A percentile compares a stretch with the other conserved stretches of the same genome.
phyloP scores from a whole-genome alignment of 805 yeast genomes.

The Candida palmyrensis region DNA sequence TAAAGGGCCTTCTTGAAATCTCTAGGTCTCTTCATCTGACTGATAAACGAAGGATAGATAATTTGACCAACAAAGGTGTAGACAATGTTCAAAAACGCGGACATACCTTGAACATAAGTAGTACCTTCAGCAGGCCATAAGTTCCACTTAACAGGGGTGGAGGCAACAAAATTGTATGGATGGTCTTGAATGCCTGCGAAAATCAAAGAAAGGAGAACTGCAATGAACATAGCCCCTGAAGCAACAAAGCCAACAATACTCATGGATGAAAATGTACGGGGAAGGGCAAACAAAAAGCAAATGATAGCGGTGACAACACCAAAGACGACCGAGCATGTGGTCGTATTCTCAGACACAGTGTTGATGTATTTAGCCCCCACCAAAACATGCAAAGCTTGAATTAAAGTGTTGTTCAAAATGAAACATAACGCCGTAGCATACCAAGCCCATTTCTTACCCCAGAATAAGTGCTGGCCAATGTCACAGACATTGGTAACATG shows the following conservation, averaged over 20 bases:
- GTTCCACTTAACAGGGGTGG: constrained; percentile 36
- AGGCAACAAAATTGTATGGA: constrained; percentile 35
- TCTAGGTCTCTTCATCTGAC: constrained; percentile 52
- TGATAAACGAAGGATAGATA: constrained; percentile 57
- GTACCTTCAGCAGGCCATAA: constrained; percentile 51
- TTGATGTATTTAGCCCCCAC: constrained; percentile 58
- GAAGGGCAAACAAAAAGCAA: constrained; percentile 49
- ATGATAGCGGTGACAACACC: constrained; percentile 44
- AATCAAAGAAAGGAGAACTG: constrained; percentile 46
- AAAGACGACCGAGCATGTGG: constrained; percentile 49
- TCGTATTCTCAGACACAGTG: constrained; percentile 44
- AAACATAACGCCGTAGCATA: constrained; percentile 53
- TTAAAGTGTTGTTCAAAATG: constrained; percentile 49
- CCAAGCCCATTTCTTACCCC: constrained; percentile 50
- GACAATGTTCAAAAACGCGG: constrained; percentile 53
- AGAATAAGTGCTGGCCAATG: constrained; percentile 52
- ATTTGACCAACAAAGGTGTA: constrained; percentile 64
- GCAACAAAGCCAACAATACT: constrained; percentile 48
- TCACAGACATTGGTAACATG: constrained; percentile 50
- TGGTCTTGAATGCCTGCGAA: constrained; percentile 51
- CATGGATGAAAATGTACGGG: constrained; percentile 52
- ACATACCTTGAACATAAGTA: constrained; percentile 49
- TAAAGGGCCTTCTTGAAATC: constrained; percentile 55
- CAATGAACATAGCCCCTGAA: constrained; percentile 53
- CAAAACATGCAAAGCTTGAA: constrained; percentile 55